Percentiles rank a stretch among this genome's conserved stretches.
Conservation (phyloP, 768 basidiomycete species). For the Tubosaeta sp. region DNA sequence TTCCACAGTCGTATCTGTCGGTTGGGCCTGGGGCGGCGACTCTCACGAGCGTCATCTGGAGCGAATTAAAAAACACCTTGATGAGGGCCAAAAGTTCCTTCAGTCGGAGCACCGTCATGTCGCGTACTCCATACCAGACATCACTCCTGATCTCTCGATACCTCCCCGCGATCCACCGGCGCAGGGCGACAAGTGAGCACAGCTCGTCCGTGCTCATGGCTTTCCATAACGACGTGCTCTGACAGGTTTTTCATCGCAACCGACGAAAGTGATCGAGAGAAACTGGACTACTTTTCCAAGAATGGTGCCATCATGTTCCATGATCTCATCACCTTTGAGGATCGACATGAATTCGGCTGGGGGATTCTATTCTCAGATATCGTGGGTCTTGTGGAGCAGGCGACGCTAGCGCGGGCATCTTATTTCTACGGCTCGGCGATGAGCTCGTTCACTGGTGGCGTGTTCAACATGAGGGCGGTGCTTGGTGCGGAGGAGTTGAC, state of each 20-base stretch:
- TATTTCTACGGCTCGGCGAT: slow-evolving; percentile 38
- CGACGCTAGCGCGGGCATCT: slow-evolving; percentile 29
- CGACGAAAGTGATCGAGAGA: slow-evolving; percentile 35
- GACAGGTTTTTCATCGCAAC: slow-evolving; percentile 31
- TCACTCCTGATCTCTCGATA: slow-evolving; percentile 8
- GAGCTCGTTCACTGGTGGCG: slow-evolving; percentile 38
- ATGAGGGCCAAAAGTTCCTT: slow-evolving; percentile 27
- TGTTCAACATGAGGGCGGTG: slow-evolving; percentile 34
- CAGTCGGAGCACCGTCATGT: slow-evolving; percentile 12
- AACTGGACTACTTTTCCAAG: slow-evolving; percentile 25
- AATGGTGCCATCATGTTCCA: too few species aligned
- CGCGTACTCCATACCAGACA: slow-evolving; percentile 16
- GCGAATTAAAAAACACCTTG: slow-evolving; percentile 31
- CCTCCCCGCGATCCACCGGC: slow-evolving; percentile 15
- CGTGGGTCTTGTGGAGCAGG: slow-evolving; percentile 38
- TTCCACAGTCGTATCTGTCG: slow-evolving; percentile 21
- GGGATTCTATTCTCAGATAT: slow-evolving; percentile 38
- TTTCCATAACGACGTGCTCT: not conserved
- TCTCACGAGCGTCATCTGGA: slow-evolving; percentile 30
- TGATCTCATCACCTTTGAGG: slow-evolving; percentile 31
- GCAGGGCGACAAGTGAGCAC: slow-evolving; percentile 15
- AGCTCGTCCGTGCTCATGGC: not conserved
- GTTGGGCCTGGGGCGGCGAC: slow-evolving; percentile 32
- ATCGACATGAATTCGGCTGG: slow-evolving; percentile 27
- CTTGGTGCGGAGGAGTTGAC: slow-evolving; percentile 33